phyloP scores from a whole-genome alignment of 768 basidiomycete species.

The Boletus sp. region DNA sequence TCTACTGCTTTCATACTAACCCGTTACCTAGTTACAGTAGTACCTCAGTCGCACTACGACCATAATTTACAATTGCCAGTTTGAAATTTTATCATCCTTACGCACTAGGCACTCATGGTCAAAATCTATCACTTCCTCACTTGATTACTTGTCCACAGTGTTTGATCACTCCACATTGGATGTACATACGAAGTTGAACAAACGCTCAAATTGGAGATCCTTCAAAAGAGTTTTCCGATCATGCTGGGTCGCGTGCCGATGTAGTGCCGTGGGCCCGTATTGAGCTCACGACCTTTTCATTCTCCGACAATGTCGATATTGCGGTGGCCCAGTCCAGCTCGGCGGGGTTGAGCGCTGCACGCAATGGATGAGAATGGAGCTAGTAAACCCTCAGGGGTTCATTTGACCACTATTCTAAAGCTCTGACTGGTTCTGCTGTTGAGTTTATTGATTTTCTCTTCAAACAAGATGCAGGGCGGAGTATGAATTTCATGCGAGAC shows the following conservation, averaged over 20 bases:
- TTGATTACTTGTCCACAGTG: not conserved
- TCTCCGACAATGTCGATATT: not conserved
- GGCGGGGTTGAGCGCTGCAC: not conserved
- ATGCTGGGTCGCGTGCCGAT: not conserved
- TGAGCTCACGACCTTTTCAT: not conserved
- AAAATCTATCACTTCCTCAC: not conserved
- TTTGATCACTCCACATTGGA: not conserved
- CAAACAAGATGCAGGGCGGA: not conserved
- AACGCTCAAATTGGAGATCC: not conserved
- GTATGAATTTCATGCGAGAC: not conserved
- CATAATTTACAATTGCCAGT: not conserved
- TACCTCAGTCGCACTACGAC: not conserved
- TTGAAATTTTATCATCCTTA: not conserved
- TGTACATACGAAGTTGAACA: not conserved
- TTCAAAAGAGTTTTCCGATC: not conserved
- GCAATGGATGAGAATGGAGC: not conserved
- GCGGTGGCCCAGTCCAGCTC: not conserved
- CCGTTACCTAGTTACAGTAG: constrained; percentile 12
- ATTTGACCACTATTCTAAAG: not conserved
- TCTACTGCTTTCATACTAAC: not conserved
- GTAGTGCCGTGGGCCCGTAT: not conserved
- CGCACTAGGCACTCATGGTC: not conserved
- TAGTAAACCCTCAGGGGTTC: not conserved
- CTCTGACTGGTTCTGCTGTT: too few species aligned
- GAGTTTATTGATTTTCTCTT: not conserved